Evolutionary conservation across 768 basidiomycete species (phyloP).

Genomic region (Epithele typhae): DNA sequence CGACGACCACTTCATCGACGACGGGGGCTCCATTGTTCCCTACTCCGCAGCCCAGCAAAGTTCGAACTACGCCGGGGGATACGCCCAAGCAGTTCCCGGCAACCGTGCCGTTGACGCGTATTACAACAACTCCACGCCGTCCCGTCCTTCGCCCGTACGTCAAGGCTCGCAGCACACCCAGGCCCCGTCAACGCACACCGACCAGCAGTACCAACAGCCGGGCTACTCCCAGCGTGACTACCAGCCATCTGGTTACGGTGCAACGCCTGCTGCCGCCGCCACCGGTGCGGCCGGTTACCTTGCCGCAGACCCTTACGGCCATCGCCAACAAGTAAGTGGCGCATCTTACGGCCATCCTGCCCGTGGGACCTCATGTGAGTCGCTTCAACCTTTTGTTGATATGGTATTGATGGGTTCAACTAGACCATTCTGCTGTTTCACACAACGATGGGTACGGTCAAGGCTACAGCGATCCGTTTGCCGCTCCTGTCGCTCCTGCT

Average conservation of each 20-base stretch:
- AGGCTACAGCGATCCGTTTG: constrained; percentile 49
- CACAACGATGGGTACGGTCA: constrained; percentile 46
- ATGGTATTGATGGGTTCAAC: not conserved
- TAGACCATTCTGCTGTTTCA: constrained; percentile 52
- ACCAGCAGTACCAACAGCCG: constrained; percentile 14
- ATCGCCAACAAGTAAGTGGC: constrained; percentile 26
- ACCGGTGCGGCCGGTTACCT: constrained; percentile 31
- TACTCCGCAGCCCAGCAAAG: constrained; percentile 23
- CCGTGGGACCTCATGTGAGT: constrained; percentile 53
- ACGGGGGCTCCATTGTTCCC: constrained; percentile 26
- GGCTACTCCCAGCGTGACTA: constrained; percentile 12
- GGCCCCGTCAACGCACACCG: constrained; percentile 37
- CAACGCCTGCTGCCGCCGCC: constrained; percentile 16
- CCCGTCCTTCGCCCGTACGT: constrained; percentile 23
- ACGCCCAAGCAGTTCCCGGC: constrained; percentile 59
- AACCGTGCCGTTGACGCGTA: constrained; percentile 75
- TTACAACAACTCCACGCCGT: constrained; percentile 42
- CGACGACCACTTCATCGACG: constrained; percentile 55
- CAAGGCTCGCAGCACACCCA: constrained; percentile 37
- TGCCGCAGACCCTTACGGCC: constrained; percentile 28
- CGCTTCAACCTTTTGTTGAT: constrained; percentile 3
- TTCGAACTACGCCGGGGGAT: constrained; percentile 45
- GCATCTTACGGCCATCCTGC: constrained; percentile 49
- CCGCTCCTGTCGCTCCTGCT: no score
- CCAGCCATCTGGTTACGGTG: constrained; percentile 18